These are phyloP conservation scores for Botrytis tulipae DNA, from an alignment of 2,329 filamentous ascomycete genomes.

Conservation along the genomic window DNA sequence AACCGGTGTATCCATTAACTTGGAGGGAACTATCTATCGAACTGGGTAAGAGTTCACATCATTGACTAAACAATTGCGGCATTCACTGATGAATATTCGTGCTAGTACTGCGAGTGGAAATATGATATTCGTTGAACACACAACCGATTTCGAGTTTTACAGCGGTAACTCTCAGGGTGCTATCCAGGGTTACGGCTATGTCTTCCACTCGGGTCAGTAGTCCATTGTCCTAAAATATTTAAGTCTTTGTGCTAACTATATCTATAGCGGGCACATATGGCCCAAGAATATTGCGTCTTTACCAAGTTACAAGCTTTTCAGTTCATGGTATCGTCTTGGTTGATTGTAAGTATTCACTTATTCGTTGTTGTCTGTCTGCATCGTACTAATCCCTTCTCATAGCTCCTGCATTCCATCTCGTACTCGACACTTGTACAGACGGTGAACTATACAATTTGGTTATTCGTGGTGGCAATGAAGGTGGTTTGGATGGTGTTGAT, in stretches of 20 bases:
- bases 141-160: conserved; percentile 53
- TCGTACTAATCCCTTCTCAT: conserved; percentile 18
- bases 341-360: conserved; percentile 25
- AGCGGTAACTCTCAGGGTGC: conserved; percentile 51
- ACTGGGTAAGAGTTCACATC: conserved; percentile 40
- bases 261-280: conserved; percentile 22
- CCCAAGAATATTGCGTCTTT: conserved; percentile 30
- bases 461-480: conserved; percentile 51
- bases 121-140: conserved; percentile 52
- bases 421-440: conserved; percentile 49
- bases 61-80: background rate
- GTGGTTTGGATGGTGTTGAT: conserved; percentile 56
- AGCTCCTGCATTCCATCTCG: conserved; percentile 43
- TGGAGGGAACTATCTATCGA: conserved; percentile 53
- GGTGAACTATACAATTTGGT: conserved; percentile 56
- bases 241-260: background rate
- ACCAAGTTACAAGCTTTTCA: conserved; percentile 28
- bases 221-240: background rate
- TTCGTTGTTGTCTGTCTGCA: background rate
- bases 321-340: conserved; percentile 32
- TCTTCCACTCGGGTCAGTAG: conserved; percentile 43
- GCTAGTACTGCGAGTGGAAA: conserved; percentile 45
- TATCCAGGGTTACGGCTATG: conserved; percentile 52
- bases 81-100: background rate
- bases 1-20: conserved; percentile 48